Evolutionary conservation across 495 filamentous ascomycete species (phyloP), one percentile per base, ranked within the genome.

Genomic region (Trichocladium antarcticum): DNA sequence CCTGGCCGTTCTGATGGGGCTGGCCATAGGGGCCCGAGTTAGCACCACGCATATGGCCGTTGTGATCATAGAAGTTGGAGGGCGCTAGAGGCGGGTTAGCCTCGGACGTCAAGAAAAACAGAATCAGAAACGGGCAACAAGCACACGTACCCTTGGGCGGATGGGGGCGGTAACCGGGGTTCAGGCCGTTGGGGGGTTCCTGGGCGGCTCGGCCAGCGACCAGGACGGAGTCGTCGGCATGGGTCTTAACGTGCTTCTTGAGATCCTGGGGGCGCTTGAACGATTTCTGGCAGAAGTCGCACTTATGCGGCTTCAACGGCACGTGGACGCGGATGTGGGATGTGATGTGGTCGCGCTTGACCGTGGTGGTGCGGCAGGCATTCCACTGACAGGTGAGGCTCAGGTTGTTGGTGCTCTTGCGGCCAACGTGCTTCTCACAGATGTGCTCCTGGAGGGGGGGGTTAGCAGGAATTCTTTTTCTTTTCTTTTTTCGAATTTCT

Each of bases 201-300:
- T 85, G 63, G 16, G 62, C 85, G 17, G 83, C 85, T 42, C 85
- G 79, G 53, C 86, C 76, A 51, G 85, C 75, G n/a, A 60, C 57
- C 48, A 94, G 74, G 42, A 94, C 87, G 36, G 89, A 93, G 68
- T 99, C 92, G 63, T 99, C 92, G 50, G 92, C 92, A 67, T 99
- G 92, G n/a, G 93, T 98, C 79, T 97, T 97, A 65, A 97, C 89
- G 67, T 99, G 93, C 72, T 99, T 99, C 79, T 97, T 97, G 52
- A 99, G 64, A 72, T 99, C 93, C 68, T 99, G 92, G 21, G 93
- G 93, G 14, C 93, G 86, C 78, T 99, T 99, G 77, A 99, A 99
- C 7, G 89, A 87, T 74, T 99, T 99, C 58, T 87, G 86, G 62
- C 93, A 99, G 67, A 95, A 94, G 58, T 95, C 89, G 62, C 93